phyloP scores from a whole-genome alignment of 495 filamentous ascomycete genomes.

The Trypethelium eluteriae region DNA sequence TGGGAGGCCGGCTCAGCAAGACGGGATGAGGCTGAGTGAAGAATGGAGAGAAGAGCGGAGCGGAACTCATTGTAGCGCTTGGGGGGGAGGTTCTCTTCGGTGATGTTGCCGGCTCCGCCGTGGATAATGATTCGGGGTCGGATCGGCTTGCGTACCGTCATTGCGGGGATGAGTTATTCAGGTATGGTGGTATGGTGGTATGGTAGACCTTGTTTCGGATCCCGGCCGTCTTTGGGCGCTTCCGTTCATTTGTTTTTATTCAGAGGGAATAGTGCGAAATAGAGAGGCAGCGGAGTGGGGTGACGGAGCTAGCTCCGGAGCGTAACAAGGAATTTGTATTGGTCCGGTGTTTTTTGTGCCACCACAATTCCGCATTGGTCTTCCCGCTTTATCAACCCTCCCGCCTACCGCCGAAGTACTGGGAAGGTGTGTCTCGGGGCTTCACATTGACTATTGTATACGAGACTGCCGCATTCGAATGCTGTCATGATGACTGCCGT shows the following conservation, averaged over 20 bases:
- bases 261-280: no score
- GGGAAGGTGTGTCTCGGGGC: no score
- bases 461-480: no score
- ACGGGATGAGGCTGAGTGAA: constrained; percentile 44
- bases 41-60: constrained; percentile 54
- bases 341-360: no score
- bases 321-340: no score
- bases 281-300: no score
- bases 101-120: constrained; percentile 79
- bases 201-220: background rate
- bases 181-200: background rate
- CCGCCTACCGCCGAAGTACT: no score
- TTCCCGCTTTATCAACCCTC: no score
- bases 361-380: no score
- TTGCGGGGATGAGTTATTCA: background rate
- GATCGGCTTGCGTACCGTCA: constrained; percentile 22
- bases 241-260: background rate
- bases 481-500: no score
- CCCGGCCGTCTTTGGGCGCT: background rate
- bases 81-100: constrained; percentile 56
- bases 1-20: constrained; percentile 29
- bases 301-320: no score
- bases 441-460: no score
- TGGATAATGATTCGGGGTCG: constrained; percentile 74
- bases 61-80: constrained; percentile 53